A percentile compares a stretch with the other conserved stretches of the same genome.
Evolutionary conservation across 495 filamentous ascomycete genomes (phyloP).

Genomic region (Rhizodiscina lignyota): DNA sequence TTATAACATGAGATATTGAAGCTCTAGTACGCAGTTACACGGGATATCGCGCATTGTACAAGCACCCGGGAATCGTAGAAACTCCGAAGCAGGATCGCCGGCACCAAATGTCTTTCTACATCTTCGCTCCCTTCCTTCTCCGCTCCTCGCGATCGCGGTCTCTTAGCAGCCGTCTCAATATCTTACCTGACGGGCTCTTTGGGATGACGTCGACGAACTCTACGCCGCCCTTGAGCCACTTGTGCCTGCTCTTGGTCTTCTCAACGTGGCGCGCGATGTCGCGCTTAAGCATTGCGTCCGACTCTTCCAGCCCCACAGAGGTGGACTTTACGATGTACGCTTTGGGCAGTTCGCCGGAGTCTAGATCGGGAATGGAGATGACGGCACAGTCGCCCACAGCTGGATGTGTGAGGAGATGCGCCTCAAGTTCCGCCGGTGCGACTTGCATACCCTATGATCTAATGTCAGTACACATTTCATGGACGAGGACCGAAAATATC

Average conservation of each 20-base stretch:
- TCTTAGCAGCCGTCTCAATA: slow-evolving; percentile 60
- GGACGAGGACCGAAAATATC: slow-evolving; percentile 2
- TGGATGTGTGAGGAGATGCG: slow-evolving; percentile 69
- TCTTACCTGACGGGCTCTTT: slow-evolving; percentile 89
- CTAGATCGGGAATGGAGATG: slow-evolving; percentile 60
- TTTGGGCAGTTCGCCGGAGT: slow-evolving; percentile 70
- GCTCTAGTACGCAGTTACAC: no score
- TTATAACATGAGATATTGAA: no score
- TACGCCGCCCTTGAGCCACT: slow-evolving; percentile 78
- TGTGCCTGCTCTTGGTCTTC: slow-evolving; percentile 70
- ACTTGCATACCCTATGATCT: slow-evolving; percentile 62
- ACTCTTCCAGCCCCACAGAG: slow-evolving; percentile 38
- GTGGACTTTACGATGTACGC: slow-evolving; percentile 68
- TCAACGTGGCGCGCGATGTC: slow-evolving; percentile 64
- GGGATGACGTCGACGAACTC: slow-evolving; percentile 62
- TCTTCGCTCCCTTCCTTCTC: slow-evolving; percentile 41
- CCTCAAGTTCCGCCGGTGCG: slow-evolving; percentile 80
- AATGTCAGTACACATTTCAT: no score
- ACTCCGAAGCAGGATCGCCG: no score
- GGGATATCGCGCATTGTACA: no score
- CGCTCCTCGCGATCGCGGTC: slow-evolving; percentile 62
- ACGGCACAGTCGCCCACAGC: slow-evolving; percentile 72
- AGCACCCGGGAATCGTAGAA: no score
- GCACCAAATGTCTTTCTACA: no score
- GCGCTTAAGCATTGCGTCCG: slow-evolving; percentile 37